These are phyloP conservation scores for Lignosus rhinocerotis DNA, from an alignment of 1,284 basidiomycete species.

Conservation along the genomic window DNA sequence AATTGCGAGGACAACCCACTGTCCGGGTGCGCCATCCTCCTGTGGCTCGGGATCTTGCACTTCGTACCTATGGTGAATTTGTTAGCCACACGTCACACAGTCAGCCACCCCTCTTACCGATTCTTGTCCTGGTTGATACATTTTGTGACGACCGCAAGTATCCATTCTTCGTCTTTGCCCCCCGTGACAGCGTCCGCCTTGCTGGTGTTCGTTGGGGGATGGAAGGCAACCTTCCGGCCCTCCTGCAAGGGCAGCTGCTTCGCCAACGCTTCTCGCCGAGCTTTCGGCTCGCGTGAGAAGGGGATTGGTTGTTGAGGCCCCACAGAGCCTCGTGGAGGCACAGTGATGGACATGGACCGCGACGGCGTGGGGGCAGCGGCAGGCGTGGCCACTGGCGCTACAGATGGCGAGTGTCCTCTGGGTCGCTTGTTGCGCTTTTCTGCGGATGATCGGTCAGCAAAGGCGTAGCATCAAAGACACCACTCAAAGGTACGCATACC, in stretches of 20 bases:
- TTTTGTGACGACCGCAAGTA: conserved; percentile 71
- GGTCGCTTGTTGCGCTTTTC: conserved; percentile 79
- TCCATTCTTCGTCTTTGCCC: conserved; percentile 76
- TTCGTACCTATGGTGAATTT: conserved; percentile 56
- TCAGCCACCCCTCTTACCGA: conserved; percentile 39
- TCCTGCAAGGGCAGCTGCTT: conserved; percentile 68
- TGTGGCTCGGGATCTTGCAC: conserved; percentile 81
- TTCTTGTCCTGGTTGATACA: conserved; percentile 72
- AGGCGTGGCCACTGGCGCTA: conserved; percentile 39
- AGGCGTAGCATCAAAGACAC: not conserved
- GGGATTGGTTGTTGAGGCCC: conserved; percentile 53
- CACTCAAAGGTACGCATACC: conserved; percentile 40
- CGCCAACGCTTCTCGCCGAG: conserved; percentile 57
- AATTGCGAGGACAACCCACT: conserved; percentile 42
- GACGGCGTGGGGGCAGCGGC: conserved; percentile 40
- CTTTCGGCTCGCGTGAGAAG: conserved; percentile 66
- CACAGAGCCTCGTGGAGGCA: conserved; percentile 56
- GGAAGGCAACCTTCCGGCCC: conserved; percentile 77
- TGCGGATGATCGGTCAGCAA: conserved; percentile 22
- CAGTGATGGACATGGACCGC: conserved; percentile 45
- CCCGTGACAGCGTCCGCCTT: conserved; percentile 46
- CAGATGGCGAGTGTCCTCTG: conserved; percentile 64
- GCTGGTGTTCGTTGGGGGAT: conserved; percentile 52
- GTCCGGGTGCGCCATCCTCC: conserved; percentile 71
- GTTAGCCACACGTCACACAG: conserved; percentile 11